Conservation (phyloP, 768 basidiomycete genomes). For the Pulveroboletus ravenelii region DNA sequence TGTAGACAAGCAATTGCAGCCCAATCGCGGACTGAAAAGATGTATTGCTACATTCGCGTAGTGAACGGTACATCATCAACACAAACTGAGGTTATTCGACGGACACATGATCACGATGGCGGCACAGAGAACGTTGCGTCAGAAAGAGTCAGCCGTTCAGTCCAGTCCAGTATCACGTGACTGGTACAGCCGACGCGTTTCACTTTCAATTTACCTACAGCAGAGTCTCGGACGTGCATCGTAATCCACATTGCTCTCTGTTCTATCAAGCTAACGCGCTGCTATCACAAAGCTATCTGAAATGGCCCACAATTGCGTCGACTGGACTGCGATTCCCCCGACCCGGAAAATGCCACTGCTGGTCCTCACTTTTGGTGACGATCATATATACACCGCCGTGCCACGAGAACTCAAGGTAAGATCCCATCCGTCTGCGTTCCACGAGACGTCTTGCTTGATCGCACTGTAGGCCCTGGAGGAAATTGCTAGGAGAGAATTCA, state of each 20-base stretch:
- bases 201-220: too few relatives aligned
- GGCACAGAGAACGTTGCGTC: too few relatives aligned
- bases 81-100: too few relatives aligned
- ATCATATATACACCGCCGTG: conserved; percentile 15
- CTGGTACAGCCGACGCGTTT: neutral
- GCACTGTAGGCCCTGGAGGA: conserved; percentile 12
- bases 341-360: conserved; percentile 16
- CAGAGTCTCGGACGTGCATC: too few relatives aligned
- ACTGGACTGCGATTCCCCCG: conserved; percentile 23
- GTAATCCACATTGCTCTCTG: neutral
- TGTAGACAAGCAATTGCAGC: too few relatives aligned
- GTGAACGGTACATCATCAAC: too few relatives aligned
- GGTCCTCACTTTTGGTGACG: conserved; percentile 14
- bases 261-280: neutral
- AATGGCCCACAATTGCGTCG: conserved; percentile 26
- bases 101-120: too few relatives aligned
- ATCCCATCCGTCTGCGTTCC: neutral
- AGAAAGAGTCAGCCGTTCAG: too few relatives aligned
- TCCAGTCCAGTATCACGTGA: conserved; percentile 7
- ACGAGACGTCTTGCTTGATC: neutral
- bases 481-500: conserved; percentile 17
- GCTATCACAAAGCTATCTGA: neutral
- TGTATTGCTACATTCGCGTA: too few relatives aligned
- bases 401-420: conserved; percentile 18
- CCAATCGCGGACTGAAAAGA: too few relatives aligned